Conservation (phyloP, 2,329 filamentous ascomycete genomes). For the Diatrype stigma region DNA sequence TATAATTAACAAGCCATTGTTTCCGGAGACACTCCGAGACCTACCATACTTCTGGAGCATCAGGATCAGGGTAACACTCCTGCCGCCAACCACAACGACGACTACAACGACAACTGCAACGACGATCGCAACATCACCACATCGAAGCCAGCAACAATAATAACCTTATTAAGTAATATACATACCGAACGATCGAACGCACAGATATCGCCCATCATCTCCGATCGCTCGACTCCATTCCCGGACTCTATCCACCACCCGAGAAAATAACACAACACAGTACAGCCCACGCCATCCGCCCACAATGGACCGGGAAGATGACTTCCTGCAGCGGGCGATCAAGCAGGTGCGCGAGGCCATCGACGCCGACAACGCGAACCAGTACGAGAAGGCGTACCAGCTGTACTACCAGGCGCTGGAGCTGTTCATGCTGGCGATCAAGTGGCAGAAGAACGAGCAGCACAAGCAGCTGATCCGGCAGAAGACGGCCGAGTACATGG, state of each 20-base stretch:
- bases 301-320: slow-evolving; percentile 30
- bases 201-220: no score
- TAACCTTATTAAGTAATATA: no score
- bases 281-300: slow-evolving; percentile 38
- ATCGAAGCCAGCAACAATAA: not conserved
- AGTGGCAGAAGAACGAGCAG: slow-evolving; percentile 99
- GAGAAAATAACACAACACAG: no score
- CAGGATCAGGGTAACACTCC: no score
- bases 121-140: not conserved
- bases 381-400: slow-evolving; percentile 97
- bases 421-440: slow-evolving; percentile 96
- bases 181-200: no score
- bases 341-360: slow-evolving; percentile 97
- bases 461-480: slow-evolving; percentile 96
- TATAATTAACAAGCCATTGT: not conserved
- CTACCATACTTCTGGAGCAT: not conserved
- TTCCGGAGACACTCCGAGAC: not conserved
- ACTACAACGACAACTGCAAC: not conserved
- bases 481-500: slow-evolving; percentile 96
- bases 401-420: slow-evolving; percentile 94
- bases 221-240: no score
- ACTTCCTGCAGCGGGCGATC: slow-evolving; percentile 95
- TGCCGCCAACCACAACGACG: not conserved
- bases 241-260: no score
- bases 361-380: slow-evolving; percentile 88